Percentiles rank a stretch among this genome's conserved stretches.
These are phyloP conservation scores for Hericium coralloides DNA, from an alignment of 768 basidiomycete genomes.

Conservation along the genomic window DNA sequence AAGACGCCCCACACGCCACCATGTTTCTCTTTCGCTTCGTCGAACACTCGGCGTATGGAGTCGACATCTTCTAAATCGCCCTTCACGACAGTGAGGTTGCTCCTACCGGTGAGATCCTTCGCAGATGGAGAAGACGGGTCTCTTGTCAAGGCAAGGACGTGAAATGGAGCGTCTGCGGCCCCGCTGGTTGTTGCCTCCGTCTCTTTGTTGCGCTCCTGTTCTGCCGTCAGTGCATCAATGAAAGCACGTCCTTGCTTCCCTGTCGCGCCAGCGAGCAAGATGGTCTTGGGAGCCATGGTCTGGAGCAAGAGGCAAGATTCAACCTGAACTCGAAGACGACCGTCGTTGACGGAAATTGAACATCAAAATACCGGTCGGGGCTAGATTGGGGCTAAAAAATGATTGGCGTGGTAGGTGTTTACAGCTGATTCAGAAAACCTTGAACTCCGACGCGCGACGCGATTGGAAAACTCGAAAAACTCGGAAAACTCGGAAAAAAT, in stretches of 20 bases:
- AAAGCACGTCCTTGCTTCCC: not conserved
- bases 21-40: not conserved
- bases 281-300: not conserved
- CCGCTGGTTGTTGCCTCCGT: not conserved
- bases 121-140: not conserved
- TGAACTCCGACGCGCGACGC: too few relatives aligned
- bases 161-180: not conserved
- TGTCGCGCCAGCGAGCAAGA: not conserved
- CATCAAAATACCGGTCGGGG: too few relatives aligned
- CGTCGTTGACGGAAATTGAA: too few relatives aligned
- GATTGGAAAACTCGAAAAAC: too few relatives aligned
- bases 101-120: not conserved
- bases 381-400: too few relatives aligned
- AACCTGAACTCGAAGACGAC: too few relatives aligned
- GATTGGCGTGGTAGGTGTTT: too few relatives aligned
- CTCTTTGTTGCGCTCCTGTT: not conserved
- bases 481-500: too few relatives aligned
- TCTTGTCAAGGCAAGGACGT: not conserved
- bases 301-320: too few relatives aligned
- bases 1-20: not conserved
- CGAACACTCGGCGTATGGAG: not conserved
- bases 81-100: not conserved
- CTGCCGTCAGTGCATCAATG: constrained; percentile 22
- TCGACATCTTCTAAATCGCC: not conserved
- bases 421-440: too few relatives aligned